A percentile compares a stretch with the other conserved stretches of the same genome.
These are phyloP conservation scores for Pichia paraexigua DNA, from an alignment of 805 yeast genomes.

Conservation along the genomic window DNA sequence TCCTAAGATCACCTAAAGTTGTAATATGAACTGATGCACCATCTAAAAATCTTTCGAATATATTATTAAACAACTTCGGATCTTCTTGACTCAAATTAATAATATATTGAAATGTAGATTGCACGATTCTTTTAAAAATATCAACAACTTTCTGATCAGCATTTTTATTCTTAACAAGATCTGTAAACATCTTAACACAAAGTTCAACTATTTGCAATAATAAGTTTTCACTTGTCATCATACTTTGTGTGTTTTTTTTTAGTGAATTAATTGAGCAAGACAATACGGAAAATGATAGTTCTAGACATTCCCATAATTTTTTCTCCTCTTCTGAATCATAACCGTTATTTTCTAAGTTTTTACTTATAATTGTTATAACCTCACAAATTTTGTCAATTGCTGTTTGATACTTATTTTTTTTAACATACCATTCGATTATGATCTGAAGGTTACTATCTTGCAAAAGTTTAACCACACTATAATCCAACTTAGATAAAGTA, in stretches of 20 bases:
- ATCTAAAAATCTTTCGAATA: slow-evolving; percentile 48
- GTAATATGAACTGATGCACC: slow-evolving; percentile 40
- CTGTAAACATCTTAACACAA: slow-evolving; percentile 29
- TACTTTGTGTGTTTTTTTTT: slow-evolving; percentile 7
- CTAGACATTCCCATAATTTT: slow-evolving; percentile 30
- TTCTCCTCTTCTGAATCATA: slow-evolving; percentile 16
- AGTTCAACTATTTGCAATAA: slow-evolving; percentile 35
- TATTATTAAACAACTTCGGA: slow-evolving; percentile 35
- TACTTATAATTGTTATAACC: slow-evolving; percentile 11
- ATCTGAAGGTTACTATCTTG: slow-evolving; percentile 24
- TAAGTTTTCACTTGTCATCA: slow-evolving; percentile 29
- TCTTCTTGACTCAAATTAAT: slow-evolving; percentile 25
- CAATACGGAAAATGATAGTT: slow-evolving; percentile 28
- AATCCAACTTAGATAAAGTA: slow-evolving; percentile 11
- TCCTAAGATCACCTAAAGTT: slow-evolving; percentile 51
- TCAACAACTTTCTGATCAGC: slow-evolving; percentile 18
- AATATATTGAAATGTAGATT: slow-evolving; percentile 35
- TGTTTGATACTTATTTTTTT: slow-evolving; percentile 16
- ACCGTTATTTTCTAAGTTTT: slow-evolving; percentile 17
- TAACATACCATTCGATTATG: slow-evolving; percentile 27
- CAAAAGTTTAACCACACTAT: slow-evolving; percentile 18
- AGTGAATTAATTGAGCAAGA: slow-evolving; percentile 16
- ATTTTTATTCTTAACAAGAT: slow-evolving; percentile 15
- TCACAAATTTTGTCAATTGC: slow-evolving; percentile 26
- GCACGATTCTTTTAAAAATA: slow-evolving; percentile 32